Conservation (phyloP, 331 rosid genomes). For the Pyracantha coccinea region DNA sequence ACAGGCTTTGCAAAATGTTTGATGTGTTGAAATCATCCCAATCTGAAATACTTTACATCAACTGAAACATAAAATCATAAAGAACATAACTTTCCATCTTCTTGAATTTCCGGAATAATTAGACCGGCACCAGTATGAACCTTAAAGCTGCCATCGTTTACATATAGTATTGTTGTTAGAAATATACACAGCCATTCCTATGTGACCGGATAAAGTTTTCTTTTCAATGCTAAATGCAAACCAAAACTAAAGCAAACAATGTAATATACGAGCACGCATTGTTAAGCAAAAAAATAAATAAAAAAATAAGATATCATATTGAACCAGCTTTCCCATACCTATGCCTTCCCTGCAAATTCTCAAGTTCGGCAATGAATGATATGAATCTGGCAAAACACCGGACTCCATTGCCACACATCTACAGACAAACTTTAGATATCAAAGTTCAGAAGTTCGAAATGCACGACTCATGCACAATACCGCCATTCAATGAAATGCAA, state of each 20-base stretch:
- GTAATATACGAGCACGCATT: background rate
- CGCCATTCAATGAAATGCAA: background rate
- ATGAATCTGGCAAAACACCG: conserved; percentile 80
- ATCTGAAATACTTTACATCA: conserved; percentile 1
- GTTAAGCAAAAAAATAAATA: background rate
- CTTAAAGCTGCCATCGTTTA: conserved; percentile 46
- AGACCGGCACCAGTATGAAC: conserved; percentile 90
- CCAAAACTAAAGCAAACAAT: background rate
- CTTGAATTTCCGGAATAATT: conserved; percentile 79
- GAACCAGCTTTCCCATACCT: conserved; percentile 28
- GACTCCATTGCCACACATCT: conserved; percentile 97
- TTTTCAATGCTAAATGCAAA: background rate
- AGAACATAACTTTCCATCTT: conserved; percentile 57
- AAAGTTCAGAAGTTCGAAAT: background rate
- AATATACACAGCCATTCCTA: background rate
- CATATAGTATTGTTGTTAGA: background rate
- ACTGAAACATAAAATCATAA: background rate
- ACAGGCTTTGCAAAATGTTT: background rate
- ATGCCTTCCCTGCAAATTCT: conserved; percentile 66
- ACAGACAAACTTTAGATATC: background rate
- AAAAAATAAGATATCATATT: background rate
- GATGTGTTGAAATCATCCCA: background rate
- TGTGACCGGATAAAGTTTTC: background rate
- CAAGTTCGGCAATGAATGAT: conserved; percentile 67
- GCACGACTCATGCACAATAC: background rate